Percentiles rank a stretch among this genome's conserved stretches.
Evolutionary conservation across 2,329 filamentous ascomycete genomes (phyloP).

Genomic region (Colletotrichum coccodes): DNA sequence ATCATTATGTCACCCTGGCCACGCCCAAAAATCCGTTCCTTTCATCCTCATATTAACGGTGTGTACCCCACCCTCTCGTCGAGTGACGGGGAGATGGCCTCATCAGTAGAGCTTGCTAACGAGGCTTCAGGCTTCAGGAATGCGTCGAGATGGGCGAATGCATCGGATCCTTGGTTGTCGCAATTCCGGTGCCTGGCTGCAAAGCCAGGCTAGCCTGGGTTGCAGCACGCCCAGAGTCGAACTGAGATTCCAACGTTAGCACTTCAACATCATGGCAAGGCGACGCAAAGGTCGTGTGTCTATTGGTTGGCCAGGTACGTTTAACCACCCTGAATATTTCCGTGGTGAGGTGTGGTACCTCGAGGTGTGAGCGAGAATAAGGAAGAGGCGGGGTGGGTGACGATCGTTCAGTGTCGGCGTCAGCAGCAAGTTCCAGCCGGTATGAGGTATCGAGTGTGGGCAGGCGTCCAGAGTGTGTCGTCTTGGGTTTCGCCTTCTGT

Average conservation of each 20-base stretch:
- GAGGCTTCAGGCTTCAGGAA: no score
- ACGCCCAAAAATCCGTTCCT: not conserved
- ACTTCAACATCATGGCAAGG: no score
- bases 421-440: not conserved
- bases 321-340: no score
- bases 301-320: no score
- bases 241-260: not conserved
- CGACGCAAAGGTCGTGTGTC: no score
- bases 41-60: not conserved
- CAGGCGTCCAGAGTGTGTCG: not conserved
- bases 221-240: not conserved
- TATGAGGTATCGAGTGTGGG: slow-evolving; percentile 3
- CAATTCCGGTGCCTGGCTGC: slow-evolving; percentile 1
- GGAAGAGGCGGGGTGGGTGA: not conserved
- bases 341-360: not conserved
- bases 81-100: not conserved
- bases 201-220: not conserved
- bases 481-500: slow-evolving; percentile 12
- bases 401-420: slow-evolving; percentile 1
- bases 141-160: not conserved
- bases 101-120: no score
- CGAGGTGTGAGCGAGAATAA: not conserved
- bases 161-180: not conserved
- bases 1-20: not conserved
- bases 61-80: no score